Evolutionary conservation across 1,139 yeast species (phyloP), one percentile per base, ranked within the genome.

Genomic region (Nadsonia commutata): DNA sequence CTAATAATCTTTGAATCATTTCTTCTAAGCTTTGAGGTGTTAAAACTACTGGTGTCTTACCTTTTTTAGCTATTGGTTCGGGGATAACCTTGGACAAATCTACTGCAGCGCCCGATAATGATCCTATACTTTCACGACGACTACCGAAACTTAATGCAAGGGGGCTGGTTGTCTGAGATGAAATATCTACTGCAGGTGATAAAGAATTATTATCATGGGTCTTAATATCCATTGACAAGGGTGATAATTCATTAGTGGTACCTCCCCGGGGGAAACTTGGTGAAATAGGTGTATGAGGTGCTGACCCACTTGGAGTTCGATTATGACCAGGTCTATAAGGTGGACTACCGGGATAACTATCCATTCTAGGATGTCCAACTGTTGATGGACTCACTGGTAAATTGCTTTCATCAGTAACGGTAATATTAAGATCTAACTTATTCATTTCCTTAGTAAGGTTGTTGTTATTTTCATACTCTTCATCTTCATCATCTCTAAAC

Each of bases 1-100:
- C 98, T 49, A 90, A 69, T 49, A 90, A 67, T 54, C 94, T 68
- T 63, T 86, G 95, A 47, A 90, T 90, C 43, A 85, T 70, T 56
- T 84, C 94, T 62, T 90, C 98, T 45, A 90, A 73, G 58, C 33
- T 27, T 27, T 27, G 22, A 2, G 45, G 36, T 9, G 43, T 31
- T 8, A 37, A n/a, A 33, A 20, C 37, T 39, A 27, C 18, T n/a
- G 22, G 22, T 27, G 41, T 21, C 31, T 23, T 27, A 18, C 18
- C 20, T 8, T 20, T 22, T 16, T 22, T 22, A 22, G 21, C 16
- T 17, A 13, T 38, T 8, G 8, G 9, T 27, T 27, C 33, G 33
- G n/a, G n/a, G n/a, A n/a, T n/a, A n/a, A n/a, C n/a, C n/a, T n/a
- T n/a, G n/a, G n/a, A n/a, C n/a, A n/a, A n/a, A n/a, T n/a, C n/a